Conservation (phyloP, 1,284 basidiomycete genomes). For the Stygiomarasmius scandens region DNA sequence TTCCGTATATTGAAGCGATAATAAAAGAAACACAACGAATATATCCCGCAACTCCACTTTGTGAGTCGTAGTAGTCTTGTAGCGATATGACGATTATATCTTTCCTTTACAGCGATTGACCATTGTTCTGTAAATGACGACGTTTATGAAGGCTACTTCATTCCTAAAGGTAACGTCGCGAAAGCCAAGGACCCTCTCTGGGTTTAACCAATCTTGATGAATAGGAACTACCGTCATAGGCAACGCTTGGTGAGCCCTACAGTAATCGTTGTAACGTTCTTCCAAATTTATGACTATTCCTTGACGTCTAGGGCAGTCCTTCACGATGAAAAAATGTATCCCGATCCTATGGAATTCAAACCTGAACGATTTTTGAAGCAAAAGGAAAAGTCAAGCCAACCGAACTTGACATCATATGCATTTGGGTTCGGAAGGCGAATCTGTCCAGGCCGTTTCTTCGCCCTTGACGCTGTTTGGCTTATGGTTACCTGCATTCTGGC, state of each 20-base stretch:
- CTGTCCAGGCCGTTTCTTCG: constrained; percentile 19
- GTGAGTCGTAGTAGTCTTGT: not conserved
- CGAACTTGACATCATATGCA: not conserved
- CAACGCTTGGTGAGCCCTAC: too few relatives aligned
- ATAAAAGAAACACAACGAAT: constrained; percentile 34
- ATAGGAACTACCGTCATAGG: too few relatives aligned
- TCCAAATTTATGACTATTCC: too few relatives aligned
- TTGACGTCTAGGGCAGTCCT: too few relatives aligned
- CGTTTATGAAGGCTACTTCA: not conserved
- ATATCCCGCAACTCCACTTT: constrained; percentile 7
- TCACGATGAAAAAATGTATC: too few relatives aligned
- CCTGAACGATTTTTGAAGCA: constrained; percentile 3
- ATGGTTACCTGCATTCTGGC: constrained; percentile 17
- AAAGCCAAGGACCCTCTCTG: too few relatives aligned
- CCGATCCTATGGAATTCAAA: not conserved
- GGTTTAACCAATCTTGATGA: too few relatives aligned
- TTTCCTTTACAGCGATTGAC: not conserved
- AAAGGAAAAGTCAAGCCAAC: not conserved
- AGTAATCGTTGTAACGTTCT: too few relatives aligned
- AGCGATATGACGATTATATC: not conserved
- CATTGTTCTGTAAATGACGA: not conserved
- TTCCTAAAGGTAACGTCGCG: constrained; percentile 19
- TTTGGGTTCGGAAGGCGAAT: constrained; percentile 11
- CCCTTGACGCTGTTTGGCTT: constrained; percentile 19
- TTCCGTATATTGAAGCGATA: constrained; percentile 43